Percentiles rank a stretch among this genome's conserved stretches.
phyloP scores from a whole-genome alignment of 2,329 filamentous ascomycete species.

The Hypoxylon sp. region DNA sequence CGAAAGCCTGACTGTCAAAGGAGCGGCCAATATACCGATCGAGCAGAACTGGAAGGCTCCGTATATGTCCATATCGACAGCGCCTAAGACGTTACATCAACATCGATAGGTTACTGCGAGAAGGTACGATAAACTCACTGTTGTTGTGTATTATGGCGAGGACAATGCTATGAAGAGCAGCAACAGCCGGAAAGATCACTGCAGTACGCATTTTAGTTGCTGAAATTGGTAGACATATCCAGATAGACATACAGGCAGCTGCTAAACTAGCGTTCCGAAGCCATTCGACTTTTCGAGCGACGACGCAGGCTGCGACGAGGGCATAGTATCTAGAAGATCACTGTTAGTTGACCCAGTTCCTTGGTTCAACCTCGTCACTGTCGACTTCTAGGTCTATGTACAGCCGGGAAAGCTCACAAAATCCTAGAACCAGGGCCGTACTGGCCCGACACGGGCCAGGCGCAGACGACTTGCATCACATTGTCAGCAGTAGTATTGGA shows the following conservation, averaged over 20 bases:
- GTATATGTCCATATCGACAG: conserved; percentile 73
- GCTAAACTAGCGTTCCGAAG: conserved; percentile 69
- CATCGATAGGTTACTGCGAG: neutral
- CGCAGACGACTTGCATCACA: conserved; percentile 49
- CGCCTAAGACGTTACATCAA: conserved; percentile 51
- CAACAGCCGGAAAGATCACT: conserved; percentile 68
- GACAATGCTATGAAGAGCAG: conserved; percentile 69
- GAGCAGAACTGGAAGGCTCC: conserved; percentile 73
- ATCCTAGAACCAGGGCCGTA: conserved; percentile 51
- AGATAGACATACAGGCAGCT: conserved; percentile 53
- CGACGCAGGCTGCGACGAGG: conserved; percentile 67
- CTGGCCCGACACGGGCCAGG: conserved; percentile 54
- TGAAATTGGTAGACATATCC: neutral
- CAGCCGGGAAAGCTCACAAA: conserved; percentile 44
- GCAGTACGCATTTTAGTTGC: conserved; percentile 2
- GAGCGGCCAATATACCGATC: conserved; percentile 70
- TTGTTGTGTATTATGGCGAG: conserved; percentile 66
- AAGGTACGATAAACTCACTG: conserved; percentile 51
- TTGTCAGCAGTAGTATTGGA: conserved; percentile 40
- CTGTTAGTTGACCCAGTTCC: conserved; percentile 6
- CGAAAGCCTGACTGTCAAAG: conserved; percentile 67
- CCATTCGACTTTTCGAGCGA: conserved; percentile 69
- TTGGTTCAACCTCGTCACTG: neutral
- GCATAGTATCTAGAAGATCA: conserved; percentile 61
- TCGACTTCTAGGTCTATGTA: neutral